phyloP scores from a whole-genome alignment of 257 asterid genomes.

The Sherardia arvensis region DNA sequence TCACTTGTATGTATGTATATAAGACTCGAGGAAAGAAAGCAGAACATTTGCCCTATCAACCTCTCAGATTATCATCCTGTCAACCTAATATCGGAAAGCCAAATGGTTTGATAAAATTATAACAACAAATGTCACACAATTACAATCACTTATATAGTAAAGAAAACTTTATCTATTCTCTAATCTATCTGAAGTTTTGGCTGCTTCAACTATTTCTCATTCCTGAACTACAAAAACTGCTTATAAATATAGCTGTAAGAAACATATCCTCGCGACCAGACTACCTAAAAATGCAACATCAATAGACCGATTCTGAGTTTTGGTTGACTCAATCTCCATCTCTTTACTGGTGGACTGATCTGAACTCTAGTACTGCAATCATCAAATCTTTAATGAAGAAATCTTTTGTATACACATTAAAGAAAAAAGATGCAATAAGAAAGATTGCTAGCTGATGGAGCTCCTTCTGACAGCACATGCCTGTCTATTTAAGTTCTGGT shows the following conservation, averaged over 20 bases:
- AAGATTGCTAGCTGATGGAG: neutral
- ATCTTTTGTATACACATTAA: conserved; percentile 30
- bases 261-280: neutral
- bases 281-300: conserved; percentile 1
- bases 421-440: conserved; percentile 10
- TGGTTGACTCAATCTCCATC: conserved; percentile 12
- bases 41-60: conserved; percentile 3
- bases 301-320: conserved; percentile 6
- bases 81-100: conserved; percentile 12
- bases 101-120: conserved; percentile 17
- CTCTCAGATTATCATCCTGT: conserved; percentile 13
- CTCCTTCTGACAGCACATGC: conserved; percentile 9
- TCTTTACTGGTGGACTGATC: conserved; percentile 5
- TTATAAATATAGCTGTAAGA: neutral
- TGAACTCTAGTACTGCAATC: conserved; percentile 14
- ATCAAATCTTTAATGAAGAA: conserved; percentile 20
- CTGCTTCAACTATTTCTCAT: conserved; percentile 27
- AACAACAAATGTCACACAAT: conserved; percentile 37
- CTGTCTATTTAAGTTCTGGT: neutral
- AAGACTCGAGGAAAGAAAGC: neutral
- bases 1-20: neutral
- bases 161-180: conserved; percentile 24
- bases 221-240: conserved; percentile 8
- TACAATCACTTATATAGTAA: conserved; percentile 23
- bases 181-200: conserved; percentile 25